Conservation (phyloP, 164 flowering plant genomes). For the Pachysandra terminalis region DNA sequence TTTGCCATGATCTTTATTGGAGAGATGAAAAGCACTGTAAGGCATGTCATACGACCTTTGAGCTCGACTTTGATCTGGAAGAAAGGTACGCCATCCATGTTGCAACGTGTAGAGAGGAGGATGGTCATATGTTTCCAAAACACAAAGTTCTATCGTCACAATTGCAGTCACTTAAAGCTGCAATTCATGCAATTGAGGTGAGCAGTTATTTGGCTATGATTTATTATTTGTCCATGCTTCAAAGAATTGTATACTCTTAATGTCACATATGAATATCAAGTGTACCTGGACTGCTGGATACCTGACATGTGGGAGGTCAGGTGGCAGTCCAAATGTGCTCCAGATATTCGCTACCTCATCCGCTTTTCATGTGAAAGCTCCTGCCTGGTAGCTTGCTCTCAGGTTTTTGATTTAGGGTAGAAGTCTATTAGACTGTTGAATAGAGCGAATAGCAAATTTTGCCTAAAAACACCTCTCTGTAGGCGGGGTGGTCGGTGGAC, state of each 20-base stretch:
- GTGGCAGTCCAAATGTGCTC: no score
- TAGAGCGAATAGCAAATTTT: no score
- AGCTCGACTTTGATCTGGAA: constrained; percentile 90
- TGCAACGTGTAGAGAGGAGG: constrained; percentile 64
- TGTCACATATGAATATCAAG: neutral
- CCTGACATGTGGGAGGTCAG: no score
- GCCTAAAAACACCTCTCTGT: no score
- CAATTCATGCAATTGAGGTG: constrained; percentile 91
- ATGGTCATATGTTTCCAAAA: constrained; percentile 28
- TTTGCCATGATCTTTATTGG: constrained; percentile 95
- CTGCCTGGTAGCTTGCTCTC: no score
- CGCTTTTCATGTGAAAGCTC: no score
- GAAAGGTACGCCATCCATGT: constrained; percentile 84
- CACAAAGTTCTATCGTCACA: constrained; percentile 72
- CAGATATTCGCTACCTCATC: no score
- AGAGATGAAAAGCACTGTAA: constrained; percentile 96
- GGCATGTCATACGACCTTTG: constrained; percentile 86
- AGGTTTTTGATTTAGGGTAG: no score
- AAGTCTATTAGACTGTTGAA: no score
- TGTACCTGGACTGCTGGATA: no score
- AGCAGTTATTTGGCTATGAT: no score
- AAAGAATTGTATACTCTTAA: neutral
- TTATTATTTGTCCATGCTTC: neutral
- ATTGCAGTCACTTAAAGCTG: constrained; percentile 88
- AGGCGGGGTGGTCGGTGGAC: no score